A percentile compares a stretch with the other conserved stretches of the same genome.
These are phyloP conservation scores for Xylariaceae sp. DNA, from an alignment of 2,329 filamentous ascomycete species.

Conservation along the genomic window DNA sequence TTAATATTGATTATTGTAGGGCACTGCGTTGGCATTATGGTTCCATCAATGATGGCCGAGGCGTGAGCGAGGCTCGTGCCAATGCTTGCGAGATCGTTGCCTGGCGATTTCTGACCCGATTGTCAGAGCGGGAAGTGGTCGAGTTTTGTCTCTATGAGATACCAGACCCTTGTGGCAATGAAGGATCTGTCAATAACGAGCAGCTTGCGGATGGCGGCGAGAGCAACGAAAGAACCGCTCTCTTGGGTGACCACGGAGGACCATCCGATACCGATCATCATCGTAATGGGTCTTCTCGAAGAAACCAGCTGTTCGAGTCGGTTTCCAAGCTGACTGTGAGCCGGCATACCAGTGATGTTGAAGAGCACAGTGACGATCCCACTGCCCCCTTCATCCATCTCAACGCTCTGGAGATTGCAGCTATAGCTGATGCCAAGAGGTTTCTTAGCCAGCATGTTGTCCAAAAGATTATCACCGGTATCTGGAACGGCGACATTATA, in stretches of 20 bases:
- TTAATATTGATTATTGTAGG: conserved; percentile 36
- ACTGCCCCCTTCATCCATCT: conserved; percentile 71
- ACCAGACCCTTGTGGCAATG: conserved; percentile 36
- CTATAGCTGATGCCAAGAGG: conserved; percentile 65
- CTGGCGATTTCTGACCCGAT: conserved; percentile 68
- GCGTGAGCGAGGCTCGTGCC: conserved; percentile 63
- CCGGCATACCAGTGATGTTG: conserved; percentile 35
- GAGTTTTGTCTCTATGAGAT: conserved; percentile 73
- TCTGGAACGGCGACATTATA: conserved; percentile 70
- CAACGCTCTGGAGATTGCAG: conserved; percentile 76
- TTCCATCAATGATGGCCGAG: conserved; percentile 57
- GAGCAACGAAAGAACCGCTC: conserved; percentile 43
- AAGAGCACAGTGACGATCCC: conserved; percentile 54
- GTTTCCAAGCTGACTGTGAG: conserved; percentile 52
- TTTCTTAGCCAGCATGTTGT: conserved; percentile 67
- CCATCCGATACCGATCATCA: conserved; percentile 21
- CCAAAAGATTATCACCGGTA: conserved; percentile 67
- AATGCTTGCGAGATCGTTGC: conserved; percentile 77
- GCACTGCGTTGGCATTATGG: conserved; percentile 73
- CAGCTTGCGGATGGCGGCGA: conserved; percentile 34
- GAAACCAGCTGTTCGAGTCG: conserved; percentile 47
- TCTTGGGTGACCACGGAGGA: conserved; percentile 31
- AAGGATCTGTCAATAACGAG: conserved; percentile 16
- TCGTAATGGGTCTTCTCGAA: conserved; percentile 38
- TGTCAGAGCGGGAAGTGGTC: conserved; percentile 70